phyloP scores from a whole-genome alignment of 768 basidiomycete genomes.

The Hortiboletus flavorubellus region DNA sequence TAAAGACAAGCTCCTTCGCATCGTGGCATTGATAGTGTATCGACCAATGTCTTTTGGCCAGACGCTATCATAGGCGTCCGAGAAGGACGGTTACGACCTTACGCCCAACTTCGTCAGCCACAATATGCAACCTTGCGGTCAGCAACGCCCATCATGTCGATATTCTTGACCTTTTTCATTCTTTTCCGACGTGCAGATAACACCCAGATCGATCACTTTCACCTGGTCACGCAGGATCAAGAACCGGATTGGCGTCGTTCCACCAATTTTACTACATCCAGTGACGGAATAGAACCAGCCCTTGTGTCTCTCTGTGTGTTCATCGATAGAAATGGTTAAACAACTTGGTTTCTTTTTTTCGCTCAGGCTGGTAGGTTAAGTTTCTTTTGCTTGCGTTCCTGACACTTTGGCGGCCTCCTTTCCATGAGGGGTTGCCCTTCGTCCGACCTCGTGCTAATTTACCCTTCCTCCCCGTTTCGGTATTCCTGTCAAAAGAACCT shows the following conservation, averaged over 20 bases:
- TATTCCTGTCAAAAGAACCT: constrained; percentile 23
- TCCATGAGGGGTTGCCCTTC: constrained; percentile 28
- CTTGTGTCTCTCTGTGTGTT: constrained; percentile 6
- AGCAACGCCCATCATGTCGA: constrained; percentile 7
- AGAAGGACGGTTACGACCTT: constrained; percentile 12
- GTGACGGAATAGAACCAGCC: constrained; percentile 4
- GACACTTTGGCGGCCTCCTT: constrained; percentile 11
- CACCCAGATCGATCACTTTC: constrained; percentile 6
- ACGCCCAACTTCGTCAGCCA: constrained; percentile 10
- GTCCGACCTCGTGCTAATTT: constrained; percentile 30
- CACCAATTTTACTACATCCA: constrained; percentile 3
- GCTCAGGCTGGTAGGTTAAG: constrained; percentile 9
- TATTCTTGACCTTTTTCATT: background rate
- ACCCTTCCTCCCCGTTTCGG: constrained; percentile 26
- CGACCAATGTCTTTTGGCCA: constrained; percentile 14
- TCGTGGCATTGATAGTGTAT: constrained; percentile 16
- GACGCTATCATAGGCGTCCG: background rate
- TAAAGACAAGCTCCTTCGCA: background rate
- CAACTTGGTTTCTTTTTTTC: constrained; percentile 8
- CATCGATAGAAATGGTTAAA: constrained; percentile 10
- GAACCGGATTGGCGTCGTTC: background rate
- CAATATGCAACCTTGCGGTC: constrained; percentile 7
- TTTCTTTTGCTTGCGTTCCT: constrained; percentile 19
- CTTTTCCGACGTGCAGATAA: background rate
- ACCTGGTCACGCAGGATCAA: background rate